Conservation (phyloP, 768 basidiomycete species). For the Phaffia australis region DNA sequence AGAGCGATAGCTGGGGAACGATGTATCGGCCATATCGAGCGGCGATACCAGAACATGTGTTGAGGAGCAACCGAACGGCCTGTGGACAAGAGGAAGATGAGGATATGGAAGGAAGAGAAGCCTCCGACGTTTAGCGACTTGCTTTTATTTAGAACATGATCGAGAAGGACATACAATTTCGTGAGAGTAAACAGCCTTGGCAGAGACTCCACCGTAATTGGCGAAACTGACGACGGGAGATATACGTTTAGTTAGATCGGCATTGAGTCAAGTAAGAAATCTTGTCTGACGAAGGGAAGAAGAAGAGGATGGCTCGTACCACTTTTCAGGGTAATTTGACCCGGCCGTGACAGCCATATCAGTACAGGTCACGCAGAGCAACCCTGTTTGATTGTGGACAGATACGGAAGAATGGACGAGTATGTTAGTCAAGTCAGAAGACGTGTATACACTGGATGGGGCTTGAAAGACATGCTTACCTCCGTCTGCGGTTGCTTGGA, state of each 20-base stretch:
- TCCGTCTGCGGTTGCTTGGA: slow-evolving; percentile 77
- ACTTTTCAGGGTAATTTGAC: slow-evolving; percentile 91
- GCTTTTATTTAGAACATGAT: not conserved
- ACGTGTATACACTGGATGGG: not conserved
- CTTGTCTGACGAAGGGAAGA: not conserved
- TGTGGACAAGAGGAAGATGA: slow-evolving; percentile 33
- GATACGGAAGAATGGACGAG: not conserved
- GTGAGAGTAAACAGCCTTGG: slow-evolving; percentile 89
- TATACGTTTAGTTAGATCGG: not conserved
- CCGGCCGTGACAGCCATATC: slow-evolving; percentile 89
- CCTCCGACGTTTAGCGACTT: slow-evolving; percentile 8
- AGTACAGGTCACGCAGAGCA: slow-evolving; percentile 92
- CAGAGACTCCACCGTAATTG: slow-evolving; percentile 84
- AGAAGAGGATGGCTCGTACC: slow-evolving; percentile 44
- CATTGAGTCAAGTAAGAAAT: not conserved
- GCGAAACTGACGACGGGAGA: slow-evolving; percentile 52
- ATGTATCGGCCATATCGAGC: slow-evolving; percentile 86
- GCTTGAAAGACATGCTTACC: slow-evolving; percentile 45
- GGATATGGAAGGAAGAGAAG: not conserved
- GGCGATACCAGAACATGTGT: slow-evolving; percentile 73
- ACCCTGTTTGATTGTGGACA: slow-evolving; percentile 46
- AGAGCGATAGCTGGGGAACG: slow-evolving; percentile 74
- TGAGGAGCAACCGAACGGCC: slow-evolving; percentile 84
- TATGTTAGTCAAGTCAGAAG: not conserved
- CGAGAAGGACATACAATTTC: slow-evolving; percentile 56